A percentile compares a stretch with the other conserved stretches of the same genome.
phyloP scores from a whole-genome alignment of 1,284 basidiomycete species.

The Moesziomyces antarcticus region DNA sequence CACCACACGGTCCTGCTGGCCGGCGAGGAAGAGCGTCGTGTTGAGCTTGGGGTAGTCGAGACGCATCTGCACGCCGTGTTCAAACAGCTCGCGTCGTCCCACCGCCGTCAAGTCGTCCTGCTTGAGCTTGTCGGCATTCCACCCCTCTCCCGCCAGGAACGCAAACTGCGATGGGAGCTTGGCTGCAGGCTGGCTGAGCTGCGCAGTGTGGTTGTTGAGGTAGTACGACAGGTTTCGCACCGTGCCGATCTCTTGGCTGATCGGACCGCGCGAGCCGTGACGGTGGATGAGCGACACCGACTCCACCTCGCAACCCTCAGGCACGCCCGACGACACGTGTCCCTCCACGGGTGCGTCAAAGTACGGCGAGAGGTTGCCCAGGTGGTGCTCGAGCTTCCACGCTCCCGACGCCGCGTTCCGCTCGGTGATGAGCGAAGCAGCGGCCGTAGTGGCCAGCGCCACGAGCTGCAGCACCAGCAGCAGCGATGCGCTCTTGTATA shows the following conservation, averaged over 20 bases:
- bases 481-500: slow-evolving; percentile 9
- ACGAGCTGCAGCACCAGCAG: slow-evolving; percentile 25
- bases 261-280: slow-evolving; percentile 69
- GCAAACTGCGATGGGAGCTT: slow-evolving; percentile 68
- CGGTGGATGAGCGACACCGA: slow-evolving; percentile 70
- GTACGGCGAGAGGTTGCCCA: slow-evolving; percentile 67
- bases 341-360: slow-evolving; percentile 67
- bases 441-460: slow-evolving; percentile 4
- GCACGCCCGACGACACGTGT: slow-evolving; percentile 68
- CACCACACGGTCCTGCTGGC: slow-evolving; percentile 70
- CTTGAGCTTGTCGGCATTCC: slow-evolving; percentile 66
- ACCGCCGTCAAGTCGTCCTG: slow-evolving; percentile 70
- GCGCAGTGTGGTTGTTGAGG: slow-evolving; percentile 66
- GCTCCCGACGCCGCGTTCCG: background rate
- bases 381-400: slow-evolving; percentile 19
- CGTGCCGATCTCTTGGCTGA: slow-evolving; percentile 24
- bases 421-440: slow-evolving; percentile 1
- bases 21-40: slow-evolving; percentile 70
- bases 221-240: slow-evolving; percentile 38
- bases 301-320: slow-evolving; percentile 70
- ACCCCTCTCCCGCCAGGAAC: slow-evolving; percentile 70
- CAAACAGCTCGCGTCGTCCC: slow-evolving; percentile 70
- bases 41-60: slow-evolving; percentile 69
- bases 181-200: slow-evolving; percentile 62
- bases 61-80: slow-evolving; percentile 70